These are phyloP conservation scores for Colletotrichum zoysiae DNA, from an alignment of 2,329 filamentous ascomycete genomes.

Conservation along the genomic window DNA sequence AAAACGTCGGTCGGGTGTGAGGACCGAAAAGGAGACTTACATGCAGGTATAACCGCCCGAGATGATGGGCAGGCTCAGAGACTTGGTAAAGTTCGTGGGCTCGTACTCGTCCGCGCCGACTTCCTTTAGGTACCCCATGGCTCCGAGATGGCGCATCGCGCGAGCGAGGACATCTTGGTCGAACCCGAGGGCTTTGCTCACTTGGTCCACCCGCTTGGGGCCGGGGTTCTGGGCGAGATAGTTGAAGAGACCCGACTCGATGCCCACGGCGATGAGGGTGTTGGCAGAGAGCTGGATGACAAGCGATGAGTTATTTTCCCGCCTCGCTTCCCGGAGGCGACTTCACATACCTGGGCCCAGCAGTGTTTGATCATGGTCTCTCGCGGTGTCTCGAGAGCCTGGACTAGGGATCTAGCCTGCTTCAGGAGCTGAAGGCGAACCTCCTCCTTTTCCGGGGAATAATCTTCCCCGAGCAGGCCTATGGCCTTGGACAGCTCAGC, in stretches of 20 bases:
- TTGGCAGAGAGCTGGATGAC: not conserved
- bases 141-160: slow-evolving; percentile 51
- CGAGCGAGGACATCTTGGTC: slow-evolving; percentile 46
- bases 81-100: slow-evolving; percentile 49
- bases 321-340: not conserved
- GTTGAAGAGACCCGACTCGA: slow-evolving; percentile 21
- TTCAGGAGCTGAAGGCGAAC: too few relatives aligned
- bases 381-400: slow-evolving; percentile 47
- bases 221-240: slow-evolving; percentile 16
- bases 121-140: slow-evolving; percentile 52
- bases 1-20: not conserved
- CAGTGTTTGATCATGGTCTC: slow-evolving; percentile 49
- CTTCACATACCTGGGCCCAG: slow-evolving; percentile 47
- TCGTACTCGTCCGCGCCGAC: slow-evolving; percentile 50
- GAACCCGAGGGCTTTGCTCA: not conserved
- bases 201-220: slow-evolving; percentile 2
- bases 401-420: slow-evolving; percentile 16
- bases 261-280: slow-evolving; percentile 9
- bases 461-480: too few relatives aligned
- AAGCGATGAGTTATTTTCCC: not conserved
- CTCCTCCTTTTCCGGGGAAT: too few relatives aligned
- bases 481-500: too few relatives aligned
- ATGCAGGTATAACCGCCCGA: slow-evolving; percentile 47
- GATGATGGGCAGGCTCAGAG: slow-evolving; percentile 44
- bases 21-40: slow-evolving; percentile 40